Conservation (phyloP, 2,329 filamentous ascomycete species). For the Acrocalymma vagum region DNA sequence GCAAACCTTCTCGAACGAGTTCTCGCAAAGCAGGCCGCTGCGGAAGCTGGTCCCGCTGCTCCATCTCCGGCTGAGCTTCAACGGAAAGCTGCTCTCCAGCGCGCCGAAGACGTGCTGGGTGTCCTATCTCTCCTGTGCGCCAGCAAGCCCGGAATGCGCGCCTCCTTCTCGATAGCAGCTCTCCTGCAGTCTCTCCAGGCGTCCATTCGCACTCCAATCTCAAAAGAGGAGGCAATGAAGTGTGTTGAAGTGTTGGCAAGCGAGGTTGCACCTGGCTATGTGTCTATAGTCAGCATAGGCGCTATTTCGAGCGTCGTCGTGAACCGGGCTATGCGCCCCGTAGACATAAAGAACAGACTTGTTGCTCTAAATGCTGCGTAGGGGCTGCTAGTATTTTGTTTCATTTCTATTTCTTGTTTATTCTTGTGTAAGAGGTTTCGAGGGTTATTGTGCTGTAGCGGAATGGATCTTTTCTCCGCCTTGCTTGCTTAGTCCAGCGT, state of each 20-base stretch:
- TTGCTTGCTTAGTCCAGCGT: no score
- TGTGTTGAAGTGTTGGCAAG: slow-evolving; percentile 53
- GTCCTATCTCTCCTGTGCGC: slow-evolving; percentile 54
- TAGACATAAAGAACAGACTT: slow-evolving; percentile 43
- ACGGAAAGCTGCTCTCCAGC: slow-evolving; percentile 57
- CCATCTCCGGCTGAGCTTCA: slow-evolving; percentile 53
- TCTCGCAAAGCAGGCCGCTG: slow-evolving; percentile 57
- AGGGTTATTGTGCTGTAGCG: no score
- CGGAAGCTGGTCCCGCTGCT: slow-evolving; percentile 46
- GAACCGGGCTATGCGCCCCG: slow-evolving; percentile 42
- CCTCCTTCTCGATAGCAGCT: slow-evolving; percentile 54
- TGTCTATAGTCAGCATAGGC: slow-evolving; percentile 49
- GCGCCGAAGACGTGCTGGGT: slow-evolving; percentile 54
- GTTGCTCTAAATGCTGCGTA: slow-evolving; percentile 37
- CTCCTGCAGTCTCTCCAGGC: slow-evolving; percentile 54
- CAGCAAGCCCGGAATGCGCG: slow-evolving; percentile 42
- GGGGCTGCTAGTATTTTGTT: no score
- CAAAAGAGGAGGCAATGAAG: slow-evolving; percentile 53
- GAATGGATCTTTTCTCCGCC: no score
- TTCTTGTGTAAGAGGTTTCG: no score
- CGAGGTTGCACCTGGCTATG: slow-evolving; percentile 55
- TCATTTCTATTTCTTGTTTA: no score
- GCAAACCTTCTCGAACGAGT: slow-evolving; percentile 60
- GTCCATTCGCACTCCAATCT: slow-evolving; percentile 56
- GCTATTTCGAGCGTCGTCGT: slow-evolving; percentile 55